phyloP scores from a whole-genome alignment of 2,329 filamentous ascomycete genomes.

The Cladosporium sp. region DNA sequence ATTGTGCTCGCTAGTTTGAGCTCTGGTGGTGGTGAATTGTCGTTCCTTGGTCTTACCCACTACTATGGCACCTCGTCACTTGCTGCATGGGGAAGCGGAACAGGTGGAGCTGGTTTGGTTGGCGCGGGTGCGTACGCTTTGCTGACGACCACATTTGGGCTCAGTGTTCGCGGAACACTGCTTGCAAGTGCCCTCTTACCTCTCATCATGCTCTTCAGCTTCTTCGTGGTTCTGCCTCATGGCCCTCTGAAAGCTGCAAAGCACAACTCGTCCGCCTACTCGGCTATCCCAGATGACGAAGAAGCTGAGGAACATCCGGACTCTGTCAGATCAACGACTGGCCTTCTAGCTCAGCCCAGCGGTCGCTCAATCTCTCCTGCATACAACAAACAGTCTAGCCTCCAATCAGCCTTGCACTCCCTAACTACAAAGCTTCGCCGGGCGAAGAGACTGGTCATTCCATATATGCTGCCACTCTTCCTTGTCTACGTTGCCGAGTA shows the following conservation, averaged over 20 bases:
- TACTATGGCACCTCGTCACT: constrained; percentile 86
- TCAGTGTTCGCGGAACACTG: constrained; percentile 70
- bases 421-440: constrained; percentile 52
- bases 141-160: constrained; percentile 72
- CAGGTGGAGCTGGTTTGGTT: constrained; percentile 79
- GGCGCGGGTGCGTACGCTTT: constrained; percentile 86
- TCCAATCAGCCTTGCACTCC: constrained; percentile 11
- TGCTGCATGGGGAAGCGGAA: constrained; percentile 88
- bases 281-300: constrained; percentile 46
- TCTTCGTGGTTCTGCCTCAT: constrained; percentile 74
- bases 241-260: constrained; percentile 55
- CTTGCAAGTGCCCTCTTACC: constrained; percentile 76
- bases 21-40: constrained; percentile 82
- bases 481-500: constrained; percentile 96
- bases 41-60: constrained; percentile 85
- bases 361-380: constrained; percentile 29
- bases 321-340: constrained; percentile 27
- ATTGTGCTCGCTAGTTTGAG: constrained; percentile 81
- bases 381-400: constrained; percentile 10
- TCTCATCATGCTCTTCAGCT: constrained; percentile 75
- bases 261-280: constrained; percentile 48
- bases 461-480: constrained; percentile 83
- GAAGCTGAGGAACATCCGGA: constrained; percentile 30
- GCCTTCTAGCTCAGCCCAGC: constrained; percentile 28
- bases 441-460: constrained; percentile 66